Conservation (phyloP, 2,329 filamentous ascomycete genomes). For the Capronia americana region DNA sequence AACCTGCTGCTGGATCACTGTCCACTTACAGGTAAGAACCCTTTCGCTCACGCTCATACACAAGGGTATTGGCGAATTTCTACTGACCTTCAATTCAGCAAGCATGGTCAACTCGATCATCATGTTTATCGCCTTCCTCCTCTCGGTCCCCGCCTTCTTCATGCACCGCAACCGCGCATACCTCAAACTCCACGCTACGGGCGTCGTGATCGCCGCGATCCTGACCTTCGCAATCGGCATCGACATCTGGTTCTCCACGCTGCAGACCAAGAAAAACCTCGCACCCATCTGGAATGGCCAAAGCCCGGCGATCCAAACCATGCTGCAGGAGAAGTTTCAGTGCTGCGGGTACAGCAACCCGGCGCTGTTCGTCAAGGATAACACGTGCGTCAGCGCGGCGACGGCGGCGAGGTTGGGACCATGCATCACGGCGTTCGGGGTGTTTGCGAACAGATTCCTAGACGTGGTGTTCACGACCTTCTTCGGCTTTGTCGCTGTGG, state of each 20-base stretch:
- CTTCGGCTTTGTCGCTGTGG: slow-evolving; percentile 77
- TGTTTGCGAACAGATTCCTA: slow-evolving; percentile 73
- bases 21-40: slow-evolving; percentile 59
- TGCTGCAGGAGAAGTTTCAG: slow-evolving; percentile 76
- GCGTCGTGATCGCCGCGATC: slow-evolving; percentile 66
- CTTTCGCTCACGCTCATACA: neutral
- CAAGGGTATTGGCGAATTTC: neutral
- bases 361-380: slow-evolving; percentile 72
- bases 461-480: slow-evolving; percentile 79
- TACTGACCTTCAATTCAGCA: slow-evolving; percentile 51
- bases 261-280: slow-evolving; percentile 70
- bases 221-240: slow-evolving; percentile 72
- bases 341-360: slow-evolving; percentile 83
- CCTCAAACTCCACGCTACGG: slow-evolving; percentile 72
- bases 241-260: slow-evolving; percentile 74
- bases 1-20: slow-evolving; percentile 60
- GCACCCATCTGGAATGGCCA: slow-evolving; percentile 66
- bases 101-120: slow-evolving; percentile 75
- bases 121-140: slow-evolving; percentile 72
- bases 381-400: slow-evolving; percentile 71
- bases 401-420: slow-evolving; percentile 73
- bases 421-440: slow-evolving; percentile 71
- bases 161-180: slow-evolving; percentile 69
- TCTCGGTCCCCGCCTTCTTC: slow-evolving; percentile 74
- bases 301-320: slow-evolving; percentile 63